Evolutionary conservation across 148 eudicot species (phyloP), one percentile per base, ranked within the genome.

Genomic region (Nepenthes gracilis): DNA sequence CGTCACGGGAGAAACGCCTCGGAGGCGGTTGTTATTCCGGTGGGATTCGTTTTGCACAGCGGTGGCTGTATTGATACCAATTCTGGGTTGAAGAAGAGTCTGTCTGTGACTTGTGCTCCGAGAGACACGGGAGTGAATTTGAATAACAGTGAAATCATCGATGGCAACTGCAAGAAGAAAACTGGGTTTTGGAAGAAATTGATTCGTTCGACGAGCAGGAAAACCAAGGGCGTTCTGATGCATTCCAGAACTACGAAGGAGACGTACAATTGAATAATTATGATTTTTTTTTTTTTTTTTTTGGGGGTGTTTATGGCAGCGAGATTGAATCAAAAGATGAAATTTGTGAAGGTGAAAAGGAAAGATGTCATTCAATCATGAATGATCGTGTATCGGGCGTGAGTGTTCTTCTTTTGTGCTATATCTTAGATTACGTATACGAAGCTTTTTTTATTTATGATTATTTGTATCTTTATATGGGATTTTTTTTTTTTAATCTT

Each of bases 101-200:
- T 74, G 55, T 77, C 81, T 1, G 66, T 77, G 6, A 61, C 75
- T 36, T 70, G 67, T 70, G 67, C 60, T 12, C 43, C 63, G 1
- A 66, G 62, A 47, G 37, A 2, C 7, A 36, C 38, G 53, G 14
- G 65, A 35, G n/a, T 14, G 40, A 45, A 2, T 36, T 15, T 57
- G 57, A 33, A 4, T 15, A 13, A 58, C 2, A 9, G 60, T n/a
- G 56, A 54, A 9, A 57, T 9, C 7, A 33, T 9, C 2, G 58
- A 51, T 9, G 58, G 14, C 12, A n/a, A 15, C 36, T 45, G 35
- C 4, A 80, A 48, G 72, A 76, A 74, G 68, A 78, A 76, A 57
- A 64, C 62, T 69, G 85, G 89, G 63, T 82, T 85, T 54, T 80
- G 83, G 81, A 73, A 73, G 74, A 85, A 69, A 67, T 64, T 85